Percentiles rank a stretch among this genome's conserved stretches.
These are phyloP conservation scores for Pyrus hybrid DNA, from an alignment of 331 rosid species.

Conservation along the genomic window DNA sequence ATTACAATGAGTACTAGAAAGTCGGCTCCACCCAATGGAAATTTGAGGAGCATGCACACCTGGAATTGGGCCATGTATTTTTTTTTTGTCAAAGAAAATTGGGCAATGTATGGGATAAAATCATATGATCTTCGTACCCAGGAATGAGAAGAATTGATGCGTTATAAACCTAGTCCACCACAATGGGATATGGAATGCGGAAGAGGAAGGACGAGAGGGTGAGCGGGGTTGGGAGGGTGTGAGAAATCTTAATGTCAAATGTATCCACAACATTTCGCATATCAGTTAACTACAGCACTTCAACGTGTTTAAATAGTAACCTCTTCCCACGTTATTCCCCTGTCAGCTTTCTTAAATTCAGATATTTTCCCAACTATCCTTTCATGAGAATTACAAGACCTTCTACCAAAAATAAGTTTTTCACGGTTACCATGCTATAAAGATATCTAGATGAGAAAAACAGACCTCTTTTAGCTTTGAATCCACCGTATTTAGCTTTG, in stretches of 20 bases:
- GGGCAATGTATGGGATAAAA: neutral
- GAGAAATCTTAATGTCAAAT: neutral
- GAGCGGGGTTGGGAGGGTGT: neutral
- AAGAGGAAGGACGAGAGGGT: neutral
- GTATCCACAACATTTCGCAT: neutral
- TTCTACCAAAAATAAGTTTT: neutral
- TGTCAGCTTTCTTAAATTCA: neutral
- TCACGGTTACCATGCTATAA: neutral
- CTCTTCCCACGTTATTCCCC: neutral
- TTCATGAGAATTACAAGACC: constrained; percentile 1
- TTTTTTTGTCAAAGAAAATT: too few species aligned
- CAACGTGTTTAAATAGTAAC: neutral
- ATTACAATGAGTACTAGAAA: neutral
- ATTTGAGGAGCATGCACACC: constrained; percentile 6
- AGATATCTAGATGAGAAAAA: constrained; percentile 1
- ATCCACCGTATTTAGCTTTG: constrained; percentile 45
- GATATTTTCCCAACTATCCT: constrained; percentile 8
- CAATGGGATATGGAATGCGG: neutral
- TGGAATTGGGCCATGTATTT: neutral
- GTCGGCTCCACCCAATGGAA: neutral
- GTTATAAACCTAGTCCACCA: neutral
- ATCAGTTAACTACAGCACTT: neutral
- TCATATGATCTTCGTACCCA: neutral
- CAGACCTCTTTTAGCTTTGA: constrained; percentile 78
- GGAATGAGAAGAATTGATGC: neutral